These are phyloP conservation scores for Trichocladium uniseriatum DNA, from an alignment of 495 filamentous ascomycete species.

Conservation along the genomic window DNA sequence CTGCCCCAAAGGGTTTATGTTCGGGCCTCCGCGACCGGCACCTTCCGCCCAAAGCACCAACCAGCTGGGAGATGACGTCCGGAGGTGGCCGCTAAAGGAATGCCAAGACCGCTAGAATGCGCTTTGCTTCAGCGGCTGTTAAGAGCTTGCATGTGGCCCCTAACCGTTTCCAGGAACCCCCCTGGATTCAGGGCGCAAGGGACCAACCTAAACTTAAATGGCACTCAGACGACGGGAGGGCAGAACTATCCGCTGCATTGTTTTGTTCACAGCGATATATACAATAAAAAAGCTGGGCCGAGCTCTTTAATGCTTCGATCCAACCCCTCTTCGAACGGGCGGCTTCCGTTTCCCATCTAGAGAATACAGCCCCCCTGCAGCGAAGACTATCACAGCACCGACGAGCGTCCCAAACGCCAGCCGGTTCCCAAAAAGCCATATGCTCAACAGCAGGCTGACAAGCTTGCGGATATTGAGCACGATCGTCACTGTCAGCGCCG, in stretches of 20 bases:
- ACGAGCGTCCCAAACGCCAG: conserved; percentile 64
- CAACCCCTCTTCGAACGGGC: conserved; percentile 11
- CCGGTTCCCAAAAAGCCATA: conserved; percentile 84
- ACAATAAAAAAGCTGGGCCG: not conserved
- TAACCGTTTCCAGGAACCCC: conserved; percentile 16
- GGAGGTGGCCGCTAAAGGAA: conserved; percentile 4
- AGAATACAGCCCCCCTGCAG: conserved; percentile 79
- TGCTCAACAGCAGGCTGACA: conserved; percentile 81
- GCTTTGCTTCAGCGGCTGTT: conserved; percentile 11
- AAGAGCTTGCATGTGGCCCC: conserved; percentile 18
- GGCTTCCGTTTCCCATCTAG: conserved; percentile 50
- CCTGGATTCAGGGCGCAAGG: conserved; percentile 2
- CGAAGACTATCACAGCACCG: conserved; percentile 78
- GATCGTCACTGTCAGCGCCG: conserved; percentile 90
- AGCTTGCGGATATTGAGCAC: conserved; percentile 92
- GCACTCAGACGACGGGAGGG: not conserved
- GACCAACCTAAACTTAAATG: too few relatives aligned
- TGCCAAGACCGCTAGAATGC: conserved; percentile 16
- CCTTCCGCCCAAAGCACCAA: conserved; percentile 1
- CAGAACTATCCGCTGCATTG: too few relatives aligned
- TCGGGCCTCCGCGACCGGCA: not conserved
- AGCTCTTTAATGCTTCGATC: conserved; percentile 14
- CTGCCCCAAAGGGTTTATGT: too few relatives aligned
- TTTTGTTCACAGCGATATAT: not conserved
- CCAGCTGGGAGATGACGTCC: conserved; percentile 3